These are phyloP conservation scores for Botrytis aclada DNA, from an alignment of 2,329 filamentous ascomycete genomes.

Conservation along the genomic window DNA sequence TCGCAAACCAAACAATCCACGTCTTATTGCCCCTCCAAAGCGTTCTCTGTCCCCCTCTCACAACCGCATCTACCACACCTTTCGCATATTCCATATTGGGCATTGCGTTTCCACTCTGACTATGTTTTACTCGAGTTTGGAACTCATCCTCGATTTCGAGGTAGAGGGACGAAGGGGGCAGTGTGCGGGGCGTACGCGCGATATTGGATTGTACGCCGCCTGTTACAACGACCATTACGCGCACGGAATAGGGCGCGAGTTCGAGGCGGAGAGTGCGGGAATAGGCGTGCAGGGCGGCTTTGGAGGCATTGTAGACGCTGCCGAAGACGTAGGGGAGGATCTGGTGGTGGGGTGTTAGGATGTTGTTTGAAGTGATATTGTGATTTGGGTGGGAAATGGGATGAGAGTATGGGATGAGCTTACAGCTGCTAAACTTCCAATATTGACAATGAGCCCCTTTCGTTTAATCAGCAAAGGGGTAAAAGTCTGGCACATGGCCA, in stretches of 20 bases:
- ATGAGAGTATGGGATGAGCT: neutral
- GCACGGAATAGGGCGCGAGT: slow-evolving; percentile 33
- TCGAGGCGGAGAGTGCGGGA: slow-evolving; percentile 32
- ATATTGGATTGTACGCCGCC: slow-evolving; percentile 31
- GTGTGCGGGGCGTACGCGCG: slow-evolving; percentile 22
- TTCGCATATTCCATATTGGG: slow-evolving; percentile 28
- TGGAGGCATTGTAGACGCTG: slow-evolving; percentile 88
- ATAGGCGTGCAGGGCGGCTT: slow-evolving; percentile 58
- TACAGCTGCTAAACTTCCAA: slow-evolving; percentile 40
- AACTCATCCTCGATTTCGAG: slow-evolving; percentile 27
- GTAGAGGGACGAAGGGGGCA: slow-evolving; percentile 29
- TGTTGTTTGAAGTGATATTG: neutral
- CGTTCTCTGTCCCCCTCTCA: slow-evolving; percentile 23
- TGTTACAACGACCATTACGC: slow-evolving; percentile 31
- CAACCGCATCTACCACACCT: slow-evolving; percentile 31
- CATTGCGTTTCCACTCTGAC: slow-evolving; percentile 31
- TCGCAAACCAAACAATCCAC: slow-evolving; percentile 26
- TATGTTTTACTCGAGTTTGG: slow-evolving; percentile 28
- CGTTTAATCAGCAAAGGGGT: slow-evolving; percentile 37
- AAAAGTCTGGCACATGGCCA: slow-evolving; percentile 45
- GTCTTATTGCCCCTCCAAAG: slow-evolving; percentile 31
- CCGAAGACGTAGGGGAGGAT: slow-evolving; percentile 81
- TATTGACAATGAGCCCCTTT: slow-evolving; percentile 32
- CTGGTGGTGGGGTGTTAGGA: slow-evolving; percentile 35
- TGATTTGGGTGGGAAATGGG: neutral